Evolutionary conservation across 163 green algal genomes (phyloP), one percentile per base, ranked within the genome.

Genomic region (Chloromonas sp.): DNA sequence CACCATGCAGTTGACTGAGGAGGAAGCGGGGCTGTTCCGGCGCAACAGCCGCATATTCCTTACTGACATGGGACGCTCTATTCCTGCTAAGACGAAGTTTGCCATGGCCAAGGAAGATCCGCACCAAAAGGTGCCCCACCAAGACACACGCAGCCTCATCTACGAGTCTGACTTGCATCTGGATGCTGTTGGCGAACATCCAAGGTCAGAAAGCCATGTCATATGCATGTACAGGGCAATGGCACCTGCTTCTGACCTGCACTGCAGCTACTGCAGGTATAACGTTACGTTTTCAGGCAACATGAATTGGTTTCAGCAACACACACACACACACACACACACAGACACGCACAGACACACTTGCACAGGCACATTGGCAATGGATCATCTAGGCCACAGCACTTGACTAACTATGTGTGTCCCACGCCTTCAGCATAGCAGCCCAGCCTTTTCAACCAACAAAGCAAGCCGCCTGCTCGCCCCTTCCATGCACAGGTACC

Each of bases 111-210:
- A 84, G 81, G 61, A 78, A 36, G 81, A 60, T 1, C 62, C 81
- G n/a, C 5, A 2, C 3, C 78, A 70, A 11, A 86, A 79, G 82
- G 86, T 86, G 82, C 83, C 86, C 14, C 85, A 89, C 81, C 60
- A 79, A 59, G 77, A 89, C 71, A 85, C 83, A 0, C 76, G 83
- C 14, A 86, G 60, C 60, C 74, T 89, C 71, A 85, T 91, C 66
- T 84, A 87, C 62, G 87, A 91, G 81, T 84, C 81, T 36, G 79
- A 89, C 77, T 79, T 91, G 77, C 87, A 91, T 78, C 36, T 91
- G 74, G 87, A 91, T 60, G 87, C 87, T n/a, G 76, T 87, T 57
- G 87, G 87, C 8, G 87, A 91, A 70, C 86, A 91, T 61, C 87
- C 87, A 0, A 70, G 87, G 83, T 89, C 77, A 70, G 85, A 5